Percentiles rank a stretch among this genome's conserved stretches.
phyloP scores from a whole-genome alignment of 805 yeast genomes.

The Cephaloascus albidus region DNA sequence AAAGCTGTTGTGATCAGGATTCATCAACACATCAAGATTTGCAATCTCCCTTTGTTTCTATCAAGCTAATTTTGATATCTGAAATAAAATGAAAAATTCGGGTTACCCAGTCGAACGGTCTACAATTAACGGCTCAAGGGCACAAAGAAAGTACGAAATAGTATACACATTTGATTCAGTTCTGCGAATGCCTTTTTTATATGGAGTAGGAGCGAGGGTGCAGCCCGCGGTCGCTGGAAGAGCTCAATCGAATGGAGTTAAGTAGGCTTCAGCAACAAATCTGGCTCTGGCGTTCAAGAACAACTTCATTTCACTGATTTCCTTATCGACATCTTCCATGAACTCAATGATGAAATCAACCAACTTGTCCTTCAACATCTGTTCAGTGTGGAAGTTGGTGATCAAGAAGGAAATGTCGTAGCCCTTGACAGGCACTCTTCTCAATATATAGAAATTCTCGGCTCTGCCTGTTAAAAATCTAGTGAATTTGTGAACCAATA shows the following conservation, averaged over 20 bases:
- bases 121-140: too few relatives aligned
- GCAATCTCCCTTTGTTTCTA: too few relatives aligned
- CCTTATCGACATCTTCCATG: conserved; percentile 98
- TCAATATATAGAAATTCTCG: conserved; percentile 82
- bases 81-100: too few relatives aligned
- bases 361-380: conserved; percentile 88
- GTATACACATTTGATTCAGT: too few relatives aligned
- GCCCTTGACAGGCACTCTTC: conserved; percentile 85
- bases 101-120: too few relatives aligned
- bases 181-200: too few relatives aligned
- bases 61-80: too few relatives aligned
- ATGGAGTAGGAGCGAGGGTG: too few relatives aligned
- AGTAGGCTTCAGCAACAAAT: conserved; percentile 92
- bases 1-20: too few relatives aligned
- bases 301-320: conserved; percentile 95
- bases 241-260: conserved; percentile 72
- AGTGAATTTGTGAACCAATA: conserved; percentile 89
- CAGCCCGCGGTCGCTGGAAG: too few relatives aligned
- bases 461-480: conserved; percentile 93
- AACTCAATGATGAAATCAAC: conserved; percentile 96
- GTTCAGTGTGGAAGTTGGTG: conserved; percentile 91
- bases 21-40: too few relatives aligned
- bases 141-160: too few relatives aligned
- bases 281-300: conserved; percentile 96
- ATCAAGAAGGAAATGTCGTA: conserved; percentile 90